Conservation (phyloP, 2,329 filamentous ascomycete genomes). For the Microcyclospora tardicrescens region DNA sequence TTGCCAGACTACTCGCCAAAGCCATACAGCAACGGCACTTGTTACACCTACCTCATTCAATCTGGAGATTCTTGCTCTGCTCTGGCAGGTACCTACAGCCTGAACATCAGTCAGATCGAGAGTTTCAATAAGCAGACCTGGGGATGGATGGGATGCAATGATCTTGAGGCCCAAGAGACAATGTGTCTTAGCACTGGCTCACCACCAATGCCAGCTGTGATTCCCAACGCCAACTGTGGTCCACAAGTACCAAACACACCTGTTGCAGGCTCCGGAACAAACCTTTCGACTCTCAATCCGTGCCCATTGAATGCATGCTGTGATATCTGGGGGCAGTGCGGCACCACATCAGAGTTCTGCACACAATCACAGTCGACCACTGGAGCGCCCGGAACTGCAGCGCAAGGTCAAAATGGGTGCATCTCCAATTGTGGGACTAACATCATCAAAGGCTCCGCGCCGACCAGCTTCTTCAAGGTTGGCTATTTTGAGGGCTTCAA, state of each 20-base stretch:
- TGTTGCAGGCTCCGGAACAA: not conserved
- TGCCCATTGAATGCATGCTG: not conserved
- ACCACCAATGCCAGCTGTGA: constrained; percentile 28
- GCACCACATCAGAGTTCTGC: constrained; percentile 34
- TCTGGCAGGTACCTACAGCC: constrained; percentile 2
- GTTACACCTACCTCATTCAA: constrained; percentile 22
- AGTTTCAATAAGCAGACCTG: constrained; percentile 27
- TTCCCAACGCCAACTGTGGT: constrained; percentile 1
- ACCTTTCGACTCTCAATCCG: not conserved
- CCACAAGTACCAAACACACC: not conserved
- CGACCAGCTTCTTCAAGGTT: constrained; percentile 10
- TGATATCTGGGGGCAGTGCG: constrained; percentile 23
- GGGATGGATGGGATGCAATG: constrained; percentile 27
- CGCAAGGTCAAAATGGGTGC: constrained; percentile 22
- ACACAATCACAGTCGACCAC: constrained; percentile 24
- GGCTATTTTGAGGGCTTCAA: constrained; percentile 25
- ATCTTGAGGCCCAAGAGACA: constrained; percentile 16
- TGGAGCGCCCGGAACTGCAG: constrained; percentile 14
- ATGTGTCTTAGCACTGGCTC: constrained; percentile 31
- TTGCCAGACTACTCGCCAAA: not conserved
- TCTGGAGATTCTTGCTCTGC: not conserved
- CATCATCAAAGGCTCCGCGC: constrained; percentile 17
- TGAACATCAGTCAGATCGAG: constrained; percentile 10
- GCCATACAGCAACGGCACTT: constrained; percentile 8
- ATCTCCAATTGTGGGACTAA: constrained; percentile 30